Base-by-base conservation (phyloP, 2,329 filamentous ascomycete genomes). In the Fusarium sp. region DNA sequence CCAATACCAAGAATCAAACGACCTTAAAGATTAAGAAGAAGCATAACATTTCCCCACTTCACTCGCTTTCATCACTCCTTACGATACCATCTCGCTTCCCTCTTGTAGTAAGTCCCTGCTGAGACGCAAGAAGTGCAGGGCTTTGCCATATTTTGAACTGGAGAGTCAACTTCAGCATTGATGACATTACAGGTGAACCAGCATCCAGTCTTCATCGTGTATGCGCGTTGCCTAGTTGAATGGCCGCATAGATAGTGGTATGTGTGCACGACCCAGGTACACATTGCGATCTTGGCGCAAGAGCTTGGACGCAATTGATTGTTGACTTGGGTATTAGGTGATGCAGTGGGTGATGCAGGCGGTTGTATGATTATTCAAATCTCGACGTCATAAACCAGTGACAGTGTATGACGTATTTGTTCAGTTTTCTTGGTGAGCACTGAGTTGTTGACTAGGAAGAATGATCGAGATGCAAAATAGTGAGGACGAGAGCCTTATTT, bases 161-260 rank as follows among this genome's bases (percentile, higher is more conserved):
- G 23, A 2, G 40, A 40, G 33, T 48, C 53, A 11, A 56, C 53
- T 40, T 56, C 53, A 1, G 53, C 41, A 0, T 41, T 56, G 15
- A 56, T 56, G 20, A 48, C 53, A 5, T 48, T 56, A 7, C 53
- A 56, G 17, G 53, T 56, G 13, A 56, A 56, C 53, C 53, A 56
- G 41, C 53, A 56, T 13, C 53, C 53, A 1, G 53, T 56, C 30
- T 56, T 56, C 30, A 20, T 49, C 0, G 53, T 35, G 18, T 35
- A 56, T 5, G 40, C 40, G 4, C 53, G 40, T 8, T 17, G 40
- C 30, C 30, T 30, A 15, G 10, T 48, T 37, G 53, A 27, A 12
- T 56, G 53, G 2, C 41, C 53, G 26, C 53, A 56, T 6, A 56
- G 30, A 26, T 35, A 56, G 23, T 56, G 38, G 30, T 56, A 35